phyloP scores from a whole-genome alignment of 2,329 filamentous ascomycete species.

The Nannizzia gypsea region DNA sequence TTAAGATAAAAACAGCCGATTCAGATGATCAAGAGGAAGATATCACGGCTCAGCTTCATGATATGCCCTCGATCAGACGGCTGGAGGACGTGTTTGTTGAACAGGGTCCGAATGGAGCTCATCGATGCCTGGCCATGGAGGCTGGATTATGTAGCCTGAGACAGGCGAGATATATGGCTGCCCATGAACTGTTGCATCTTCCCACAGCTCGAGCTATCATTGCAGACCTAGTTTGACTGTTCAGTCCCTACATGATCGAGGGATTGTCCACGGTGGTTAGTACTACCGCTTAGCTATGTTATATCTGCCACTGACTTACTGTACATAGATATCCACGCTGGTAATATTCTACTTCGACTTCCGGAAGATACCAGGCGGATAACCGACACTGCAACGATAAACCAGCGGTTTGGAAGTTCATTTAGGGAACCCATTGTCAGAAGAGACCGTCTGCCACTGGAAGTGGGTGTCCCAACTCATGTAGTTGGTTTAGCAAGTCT shows the following conservation, averaged over 20 bases:
- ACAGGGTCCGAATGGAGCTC: slow-evolving; percentile 12
- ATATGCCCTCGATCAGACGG: slow-evolving; percentile 11
- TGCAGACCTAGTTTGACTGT: slow-evolving; percentile 12
- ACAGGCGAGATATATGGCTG: slow-evolving; percentile 10
- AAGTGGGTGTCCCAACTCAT: slow-evolving; percentile 12
- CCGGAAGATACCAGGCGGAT: slow-evolving; percentile 9
- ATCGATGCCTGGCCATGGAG: slow-evolving; percentile 14
- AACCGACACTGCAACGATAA: slow-evolving; percentile 11
- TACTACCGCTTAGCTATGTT: not conserved
- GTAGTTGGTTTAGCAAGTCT: slow-evolving; percentile 8
- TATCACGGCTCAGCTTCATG: slow-evolving; percentile 11
- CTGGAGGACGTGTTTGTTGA: slow-evolving; percentile 12
- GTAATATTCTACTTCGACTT: slow-evolving; percentile 14
- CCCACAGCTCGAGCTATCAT: slow-evolving; percentile 10
- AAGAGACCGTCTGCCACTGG: slow-evolving; percentile 13
- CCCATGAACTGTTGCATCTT: slow-evolving; percentile 12
- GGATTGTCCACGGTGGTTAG: slow-evolving; percentile 14
- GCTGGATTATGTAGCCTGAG: slow-evolving; percentile 12
- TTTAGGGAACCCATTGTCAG: slow-evolving; percentile 12
- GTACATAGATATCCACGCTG: slow-evolving; percentile 14
- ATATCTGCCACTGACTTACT: slow-evolving; percentile 5
- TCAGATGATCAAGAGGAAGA: slow-evolving; percentile 9
- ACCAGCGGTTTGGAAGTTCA: slow-evolving; percentile 12
- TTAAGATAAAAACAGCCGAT: slow-evolving; percentile 12
- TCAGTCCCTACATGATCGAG: slow-evolving; percentile 12